Evolutionary conservation across 805 yeast species (phyloP).

Genomic region (Pichia manshurica): DNA sequence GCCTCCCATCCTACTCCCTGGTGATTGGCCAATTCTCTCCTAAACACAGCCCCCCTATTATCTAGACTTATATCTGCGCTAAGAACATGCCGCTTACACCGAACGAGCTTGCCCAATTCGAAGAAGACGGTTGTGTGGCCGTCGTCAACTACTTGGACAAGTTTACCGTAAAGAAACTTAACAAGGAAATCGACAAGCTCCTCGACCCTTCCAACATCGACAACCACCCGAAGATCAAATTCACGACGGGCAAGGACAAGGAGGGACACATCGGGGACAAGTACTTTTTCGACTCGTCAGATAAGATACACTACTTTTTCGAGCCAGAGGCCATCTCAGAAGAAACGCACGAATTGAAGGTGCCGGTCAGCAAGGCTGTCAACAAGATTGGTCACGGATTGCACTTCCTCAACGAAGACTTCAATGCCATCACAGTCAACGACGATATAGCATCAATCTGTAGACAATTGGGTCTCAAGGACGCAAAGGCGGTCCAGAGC

Average conservation of each 20-base stretch:
- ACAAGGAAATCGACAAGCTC: constrained; percentile 40
- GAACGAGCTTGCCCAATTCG: constrained; percentile 46
- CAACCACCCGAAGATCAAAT: constrained; percentile 63
- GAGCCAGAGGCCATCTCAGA: constrained; percentile 59
- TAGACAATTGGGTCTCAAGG: constrained; percentile 44
- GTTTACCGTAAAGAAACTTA: constrained; percentile 36
- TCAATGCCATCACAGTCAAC: constrained; percentile 45
- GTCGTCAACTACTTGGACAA: constrained; percentile 47
- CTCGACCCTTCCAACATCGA: constrained; percentile 44
- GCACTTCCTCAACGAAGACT: constrained; percentile 51
- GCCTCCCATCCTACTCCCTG: no score
- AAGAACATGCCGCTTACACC: constrained; percentile 35
- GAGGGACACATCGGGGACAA: constrained; percentile 64
- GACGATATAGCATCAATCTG: constrained; percentile 47
- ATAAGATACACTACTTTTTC: constrained; percentile 63
- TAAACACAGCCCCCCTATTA: no score
- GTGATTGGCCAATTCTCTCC: no score
- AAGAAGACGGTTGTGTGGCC: constrained; percentile 56
- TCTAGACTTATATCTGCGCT: no score
- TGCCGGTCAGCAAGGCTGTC: constrained; percentile 51
- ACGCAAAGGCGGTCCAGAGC: constrained; percentile 69
- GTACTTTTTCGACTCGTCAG: constrained; percentile 63
- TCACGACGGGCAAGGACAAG: constrained; percentile 46
- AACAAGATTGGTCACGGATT: constrained; percentile 79
- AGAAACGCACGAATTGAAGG: constrained; percentile 41